A percentile compares a stretch with the other conserved stretches of the same genome.
Conservation (phyloP, 1,139 yeast species). For the Lizanozyma gosingica region DNA sequence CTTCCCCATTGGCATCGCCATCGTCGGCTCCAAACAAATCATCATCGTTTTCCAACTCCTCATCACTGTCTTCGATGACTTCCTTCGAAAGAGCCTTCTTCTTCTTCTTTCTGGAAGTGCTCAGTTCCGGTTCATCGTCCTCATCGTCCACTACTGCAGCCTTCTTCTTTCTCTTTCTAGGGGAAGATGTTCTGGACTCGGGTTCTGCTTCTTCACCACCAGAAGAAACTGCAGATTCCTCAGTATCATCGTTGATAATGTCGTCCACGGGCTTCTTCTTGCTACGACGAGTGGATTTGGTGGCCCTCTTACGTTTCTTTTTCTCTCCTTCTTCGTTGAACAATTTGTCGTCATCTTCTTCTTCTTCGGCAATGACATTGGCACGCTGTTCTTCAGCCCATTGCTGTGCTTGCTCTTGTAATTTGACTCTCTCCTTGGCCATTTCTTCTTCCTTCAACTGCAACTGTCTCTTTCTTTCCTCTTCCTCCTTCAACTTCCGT, state of each 20-base stretch:
- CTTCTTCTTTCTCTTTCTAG: constrained; percentile 10
- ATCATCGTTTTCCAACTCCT: constrained; percentile 26
- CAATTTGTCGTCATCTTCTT: constrained; percentile 22
- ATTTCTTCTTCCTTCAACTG: constrained; percentile 41
- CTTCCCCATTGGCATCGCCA: too few species aligned
- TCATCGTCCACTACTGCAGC: constrained; percentile 15
- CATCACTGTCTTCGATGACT: constrained; percentile 47
- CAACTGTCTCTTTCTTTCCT: constrained; percentile 31
- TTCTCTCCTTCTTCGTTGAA: constrained; percentile 20
- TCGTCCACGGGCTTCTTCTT: constrained; percentile 19
- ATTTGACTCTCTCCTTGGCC: constrained; percentile 57
- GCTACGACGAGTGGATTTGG: constrained; percentile 8
- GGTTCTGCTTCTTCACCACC: constrained; percentile 9
- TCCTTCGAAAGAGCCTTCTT: constrained; percentile 36
- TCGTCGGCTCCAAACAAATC: constrained; percentile 13
- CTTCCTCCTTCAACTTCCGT: constrained; percentile 17
- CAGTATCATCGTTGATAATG: constrained; percentile 16
- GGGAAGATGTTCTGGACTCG: constrained; percentile 2
- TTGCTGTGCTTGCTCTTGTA: constrained; percentile 76
- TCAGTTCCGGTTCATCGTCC: constrained; percentile 9
- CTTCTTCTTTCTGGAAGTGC: constrained; percentile 10
- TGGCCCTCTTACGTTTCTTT: constrained; percentile 11
- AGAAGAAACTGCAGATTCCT: constrained; percentile 5
- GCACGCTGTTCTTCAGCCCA: constrained; percentile 59
- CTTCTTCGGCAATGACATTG: constrained; percentile 24